These are phyloP conservation scores for Aspergillus baeticus DNA, from an alignment of 495 filamentous ascomycete genomes.

Conservation along the genomic window DNA sequence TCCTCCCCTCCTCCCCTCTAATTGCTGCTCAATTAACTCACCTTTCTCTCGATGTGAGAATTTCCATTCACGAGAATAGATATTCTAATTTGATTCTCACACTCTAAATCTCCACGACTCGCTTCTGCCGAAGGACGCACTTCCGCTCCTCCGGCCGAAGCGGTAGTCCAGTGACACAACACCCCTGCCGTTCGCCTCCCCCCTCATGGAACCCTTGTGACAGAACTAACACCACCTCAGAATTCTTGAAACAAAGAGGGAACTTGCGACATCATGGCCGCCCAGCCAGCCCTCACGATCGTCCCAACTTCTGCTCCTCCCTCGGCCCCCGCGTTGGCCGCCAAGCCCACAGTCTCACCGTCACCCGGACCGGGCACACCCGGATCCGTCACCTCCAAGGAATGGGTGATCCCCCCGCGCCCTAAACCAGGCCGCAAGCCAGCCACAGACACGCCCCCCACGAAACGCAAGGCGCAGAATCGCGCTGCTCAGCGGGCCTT, in stretches of 20 bases:
- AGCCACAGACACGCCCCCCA: conserved; percentile 85
- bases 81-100: not conserved
- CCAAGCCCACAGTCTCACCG: conserved; percentile 36
- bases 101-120: conserved; percentile 24
- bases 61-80: not conserved
- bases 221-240: conserved; percentile 3
- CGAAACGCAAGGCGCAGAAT: conserved; percentile 91
- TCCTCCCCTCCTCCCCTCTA: not conserved
- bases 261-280: conserved; percentile 27
- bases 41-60: not conserved
- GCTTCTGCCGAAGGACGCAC: conserved; percentile 35
- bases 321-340: conserved; percentile 36
- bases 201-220: not conserved
- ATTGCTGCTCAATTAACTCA: not conserved
- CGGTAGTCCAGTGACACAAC: conserved; percentile 19
- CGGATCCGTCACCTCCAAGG: conserved; percentile 63
- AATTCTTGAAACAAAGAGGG: conserved; percentile 1
- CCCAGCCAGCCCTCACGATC: conserved; percentile 29
- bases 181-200: conserved; percentile 14
- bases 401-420: conserved; percentile 86
- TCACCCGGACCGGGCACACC: conserved; percentile 44
- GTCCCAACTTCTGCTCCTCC: conserved; percentile 24
- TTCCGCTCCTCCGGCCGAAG: conserved; percentile 45
- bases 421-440: conserved; percentile 94
- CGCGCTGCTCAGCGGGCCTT: conserved; percentile 89